phyloP scores from a whole-genome alignment of 1,139 yeast genomes.

The Candida anutae region DNA sequence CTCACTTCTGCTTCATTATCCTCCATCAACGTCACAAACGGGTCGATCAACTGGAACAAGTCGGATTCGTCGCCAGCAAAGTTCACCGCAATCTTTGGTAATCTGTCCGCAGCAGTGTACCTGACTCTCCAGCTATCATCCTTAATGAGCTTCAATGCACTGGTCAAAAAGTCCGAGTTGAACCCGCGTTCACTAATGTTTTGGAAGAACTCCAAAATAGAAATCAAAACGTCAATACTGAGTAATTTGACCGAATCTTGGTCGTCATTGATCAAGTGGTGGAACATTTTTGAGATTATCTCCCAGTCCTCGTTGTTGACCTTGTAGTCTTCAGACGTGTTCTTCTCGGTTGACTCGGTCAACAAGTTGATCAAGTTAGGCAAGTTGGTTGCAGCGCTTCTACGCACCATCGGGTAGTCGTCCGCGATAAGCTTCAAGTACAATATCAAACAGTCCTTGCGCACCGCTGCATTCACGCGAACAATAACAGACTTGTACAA shows the following conservation, averaged over 20 bases:
- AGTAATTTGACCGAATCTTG: conserved; percentile 94
- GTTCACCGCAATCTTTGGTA: conserved; percentile 63
- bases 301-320: conserved; percentile 56
- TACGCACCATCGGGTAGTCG: conserved; percentile 97
- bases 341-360: conserved; percentile 28
- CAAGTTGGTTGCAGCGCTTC: conserved; percentile 84
- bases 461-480: conserved; percentile 46
- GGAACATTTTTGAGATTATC: conserved; percentile 72
- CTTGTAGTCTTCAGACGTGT: conserved; percentile 15
- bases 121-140: conserved; percentile 99
- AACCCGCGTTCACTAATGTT: conserved; percentile 49
- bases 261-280: conserved; percentile 69
- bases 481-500: conserved; percentile 66
- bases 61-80: conserved; percentile 50
- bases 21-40: conserved; percentile 69
- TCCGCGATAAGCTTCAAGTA: conserved; percentile 73
- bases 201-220: conserved; percentile 60
- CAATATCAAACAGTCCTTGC: conserved; percentile 57
- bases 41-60: conserved; percentile 52
- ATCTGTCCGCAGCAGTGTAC: conserved; percentile 93
- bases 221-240: conserved; percentile 77
- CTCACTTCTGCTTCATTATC: conserved; percentile 97
- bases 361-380: conserved; percentile 61
- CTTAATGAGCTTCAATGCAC: conserved; percentile 57
- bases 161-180: conserved; percentile 50